These are phyloP conservation scores for Corymbia maculata DNA, from an alignment of 345 rosid species.

Conservation along the genomic window DNA sequence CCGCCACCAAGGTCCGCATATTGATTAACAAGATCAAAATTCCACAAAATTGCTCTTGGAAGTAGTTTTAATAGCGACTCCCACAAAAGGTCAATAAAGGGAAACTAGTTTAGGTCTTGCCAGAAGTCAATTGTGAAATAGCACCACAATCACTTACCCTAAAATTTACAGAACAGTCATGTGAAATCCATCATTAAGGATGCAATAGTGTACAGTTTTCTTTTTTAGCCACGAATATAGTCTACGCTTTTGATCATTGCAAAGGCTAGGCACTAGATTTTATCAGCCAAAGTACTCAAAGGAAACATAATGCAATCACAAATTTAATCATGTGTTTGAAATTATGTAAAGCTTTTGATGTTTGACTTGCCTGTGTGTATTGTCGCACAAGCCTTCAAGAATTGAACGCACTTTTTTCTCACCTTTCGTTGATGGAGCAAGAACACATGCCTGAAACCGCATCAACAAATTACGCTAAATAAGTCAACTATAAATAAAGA, in stretches of 20 bases:
- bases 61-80: background rate
- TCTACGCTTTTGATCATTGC: background rate
- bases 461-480: constrained; percentile 3
- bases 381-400: constrained; percentile 72
- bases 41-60: background rate
- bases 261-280: background rate
- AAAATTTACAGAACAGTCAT: background rate
- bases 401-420: constrained; percentile 95
- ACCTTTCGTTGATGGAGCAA: constrained; percentile 67
- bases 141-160: background rate
- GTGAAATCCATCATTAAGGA: background rate
- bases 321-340: background rate
- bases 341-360: background rate
- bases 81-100: background rate
- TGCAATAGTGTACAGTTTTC: background rate
- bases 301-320: background rate
- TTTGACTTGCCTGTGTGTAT: constrained; percentile 66
- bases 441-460: constrained; percentile 67
- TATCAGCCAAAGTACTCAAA: background rate
- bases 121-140: background rate
- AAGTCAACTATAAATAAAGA: background rate
- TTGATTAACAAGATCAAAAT: background rate
- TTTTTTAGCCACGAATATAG: background rate
- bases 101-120: background rate
- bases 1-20: background rate